Conservation (phyloP, 768 basidiomycete species). For the Pleurotus cornucopiae region DNA sequence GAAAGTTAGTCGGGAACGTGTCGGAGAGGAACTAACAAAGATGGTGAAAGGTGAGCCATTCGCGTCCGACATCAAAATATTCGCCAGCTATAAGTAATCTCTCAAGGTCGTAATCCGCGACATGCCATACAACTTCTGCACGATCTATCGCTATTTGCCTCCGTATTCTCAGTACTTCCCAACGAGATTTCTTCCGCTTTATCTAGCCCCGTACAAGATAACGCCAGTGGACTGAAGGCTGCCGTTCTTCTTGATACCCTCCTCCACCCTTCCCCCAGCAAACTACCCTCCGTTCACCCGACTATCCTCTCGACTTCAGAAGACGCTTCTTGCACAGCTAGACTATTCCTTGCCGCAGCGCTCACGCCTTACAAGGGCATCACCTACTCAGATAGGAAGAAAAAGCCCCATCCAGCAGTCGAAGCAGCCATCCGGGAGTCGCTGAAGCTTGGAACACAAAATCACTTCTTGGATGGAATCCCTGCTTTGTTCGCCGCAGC, state of each 20-base stretch:
- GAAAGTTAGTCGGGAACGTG: conserved; percentile 88
- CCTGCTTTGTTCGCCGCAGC: conserved; percentile 60
- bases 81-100: neutral
- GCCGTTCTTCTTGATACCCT: conserved; percentile 56
- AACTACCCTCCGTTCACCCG: conserved; percentile 44
- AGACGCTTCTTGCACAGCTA: conserved; percentile 39
- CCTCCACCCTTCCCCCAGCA: conserved; percentile 21
- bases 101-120: conserved; percentile 68
- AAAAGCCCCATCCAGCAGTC: conserved; percentile 51
- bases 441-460: conserved; percentile 76
- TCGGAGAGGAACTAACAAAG: conserved; percentile 90
- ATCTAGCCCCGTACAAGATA: conserved; percentile 36
- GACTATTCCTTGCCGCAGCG: conserved; percentile 76
- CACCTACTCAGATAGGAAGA: conserved; percentile 61
- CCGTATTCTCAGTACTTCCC: conserved; percentile 60
- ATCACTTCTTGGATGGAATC: conserved; percentile 74
- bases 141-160: conserved; percentile 62
- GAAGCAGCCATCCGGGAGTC: conserved; percentile 78
- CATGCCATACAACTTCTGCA: conserved; percentile 73
- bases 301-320: conserved; percentile 34
- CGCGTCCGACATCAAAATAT: too few relatives aligned
- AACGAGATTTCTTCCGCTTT: conserved; percentile 35
- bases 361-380: conserved; percentile 67
- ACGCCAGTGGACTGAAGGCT: conserved; percentile 46
- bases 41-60: conserved; percentile 74